Conservation (phyloP, 2,329 filamentous ascomycete genomes). For the Beauveria australis region DNA sequence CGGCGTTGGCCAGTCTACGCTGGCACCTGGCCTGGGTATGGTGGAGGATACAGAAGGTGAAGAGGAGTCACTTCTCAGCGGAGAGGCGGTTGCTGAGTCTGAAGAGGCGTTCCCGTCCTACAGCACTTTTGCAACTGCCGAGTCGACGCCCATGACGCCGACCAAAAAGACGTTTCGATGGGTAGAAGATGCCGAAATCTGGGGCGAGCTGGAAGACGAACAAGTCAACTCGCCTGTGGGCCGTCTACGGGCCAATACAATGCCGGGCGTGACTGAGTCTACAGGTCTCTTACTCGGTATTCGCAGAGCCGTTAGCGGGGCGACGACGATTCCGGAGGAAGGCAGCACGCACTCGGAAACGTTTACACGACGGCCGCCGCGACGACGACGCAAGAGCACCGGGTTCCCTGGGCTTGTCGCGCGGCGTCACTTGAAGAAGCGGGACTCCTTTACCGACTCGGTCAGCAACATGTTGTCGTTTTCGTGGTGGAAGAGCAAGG, state of each 20-base stretch:
- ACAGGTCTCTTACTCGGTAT: conserved; percentile 30
- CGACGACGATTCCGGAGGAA: conserved; percentile 18
- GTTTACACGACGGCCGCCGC: conserved; percentile 24
- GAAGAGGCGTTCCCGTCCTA: conserved; percentile 31
- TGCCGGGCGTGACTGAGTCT: conserved; percentile 34
- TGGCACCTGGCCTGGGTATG: conserved; percentile 76
- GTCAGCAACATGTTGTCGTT: conserved; percentile 45
- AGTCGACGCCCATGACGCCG: conserved; percentile 30
- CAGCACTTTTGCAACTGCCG: conserved; percentile 41
- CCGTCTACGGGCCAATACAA: conserved; percentile 40
- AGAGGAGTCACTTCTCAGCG: conserved; percentile 47
- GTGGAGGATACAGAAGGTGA: conserved; percentile 61
- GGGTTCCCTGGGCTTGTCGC: conserved; percentile 56
- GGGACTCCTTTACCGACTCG: conserved; percentile 35
- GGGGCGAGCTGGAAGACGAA: conserved; percentile 77
- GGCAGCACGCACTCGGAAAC: conserved; percentile 23
- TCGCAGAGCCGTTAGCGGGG: conserved; percentile 25
- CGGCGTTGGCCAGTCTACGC: conserved; percentile 54
- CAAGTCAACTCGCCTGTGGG: conserved; percentile 31
- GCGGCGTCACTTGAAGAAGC: conserved; percentile 33
- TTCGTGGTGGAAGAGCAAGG: conserved; percentile 41
- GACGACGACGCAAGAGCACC: conserved; percentile 48
- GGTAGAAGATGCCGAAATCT: conserved; percentile 71
- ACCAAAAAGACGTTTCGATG: conserved; percentile 43
- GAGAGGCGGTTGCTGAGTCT: conserved; percentile 34